Conservation (phyloP, 1,139 yeast genomes). For the Lodderomyces parapsilosis region DNA sequence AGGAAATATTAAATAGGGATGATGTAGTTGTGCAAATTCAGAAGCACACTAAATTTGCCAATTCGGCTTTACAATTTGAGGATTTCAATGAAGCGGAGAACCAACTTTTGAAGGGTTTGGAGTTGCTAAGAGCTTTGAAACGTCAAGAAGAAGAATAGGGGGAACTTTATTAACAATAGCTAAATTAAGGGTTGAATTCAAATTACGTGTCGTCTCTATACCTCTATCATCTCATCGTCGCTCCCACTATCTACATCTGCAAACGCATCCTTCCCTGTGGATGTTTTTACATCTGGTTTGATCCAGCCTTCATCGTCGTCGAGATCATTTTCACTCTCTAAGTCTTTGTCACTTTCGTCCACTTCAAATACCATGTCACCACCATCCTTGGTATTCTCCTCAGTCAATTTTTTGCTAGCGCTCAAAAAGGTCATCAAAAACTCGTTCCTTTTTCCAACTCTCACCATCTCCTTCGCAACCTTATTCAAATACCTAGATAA, state of each 20-base stretch:
- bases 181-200: too few relatives aligned
- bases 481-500: slow-evolving; percentile 74
- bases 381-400: slow-evolving; percentile 16
- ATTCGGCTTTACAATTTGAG: slow-evolving; percentile 91
- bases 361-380: slow-evolving; percentile 16
- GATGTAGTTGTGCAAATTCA: slow-evolving; percentile 71
- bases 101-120: slow-evolving; percentile 69
- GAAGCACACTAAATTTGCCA: slow-evolving; percentile 86
- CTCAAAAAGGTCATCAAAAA: slow-evolving; percentile 48
- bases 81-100: slow-evolving; percentile 77
- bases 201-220: too few relatives aligned
- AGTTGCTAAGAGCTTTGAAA: slow-evolving; percentile 19
- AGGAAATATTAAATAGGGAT: slow-evolving; percentile 52
- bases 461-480: slow-evolving; percentile 70
- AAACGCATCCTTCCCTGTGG: slow-evolving; percentile 7
- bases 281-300: slow-evolving; percentile 11
- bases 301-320: slow-evolving; percentile 19
- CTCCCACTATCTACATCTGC: neutral
- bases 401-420: slow-evolving; percentile 21
- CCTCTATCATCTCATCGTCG: slow-evolving; percentile 7
- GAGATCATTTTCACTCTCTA: slow-evolving; percentile 17
- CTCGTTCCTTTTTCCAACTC: slow-evolving; percentile 53
- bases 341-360: slow-evolving; percentile 19
- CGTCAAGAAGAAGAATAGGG: slow-evolving; percentile 10
- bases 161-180: neutral